Evolutionary conservation across 2,329 filamentous ascomycete genomes (phyloP), one percentile per base, ranked within the genome.

Genomic region (Colletotrichum endophyticum): DNA sequence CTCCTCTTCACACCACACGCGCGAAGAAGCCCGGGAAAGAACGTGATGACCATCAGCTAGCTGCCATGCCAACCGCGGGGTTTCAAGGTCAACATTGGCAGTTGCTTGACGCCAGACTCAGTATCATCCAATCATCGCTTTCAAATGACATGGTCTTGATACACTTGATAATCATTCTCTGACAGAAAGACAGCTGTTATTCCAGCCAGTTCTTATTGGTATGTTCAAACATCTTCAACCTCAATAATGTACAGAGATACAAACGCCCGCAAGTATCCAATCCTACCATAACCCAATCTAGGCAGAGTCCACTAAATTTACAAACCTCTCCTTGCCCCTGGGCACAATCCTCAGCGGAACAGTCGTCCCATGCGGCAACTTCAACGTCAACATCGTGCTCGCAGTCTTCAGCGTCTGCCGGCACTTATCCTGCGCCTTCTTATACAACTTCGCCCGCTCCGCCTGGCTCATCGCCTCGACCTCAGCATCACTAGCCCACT

Each of bases 311-410:
- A 85, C 76, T 80, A 85, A 85, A 57, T 84, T 81, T 49, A 91
- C 85, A 84, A 96, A 96, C 80, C 90, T 89, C 88, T 96, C 95
- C 78, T 90, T 85, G 0, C 94, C 94, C 79, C 93, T 91, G 85
- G 86, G 91, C 12, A 95, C 93, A 78, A 96, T 84, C 78, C 94
- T 86, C 56, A 96, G 86, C 0, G 93, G 93, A 39, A 96, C 91
- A 71, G 89, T 86, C 8, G 86, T 86, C 27, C 84, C 86, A n/a
- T 86, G 88, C 34, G 92, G 88, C 83, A 96, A 87, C 85, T 95
- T 94, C 79, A 96, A 86, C 76, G 95, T 96, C 76, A 96, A 88
- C 73, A 95, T 84, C n/a, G 90, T 90, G 32, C 86, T 88, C 79
- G 94, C 92, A 36, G 87, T 85, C 73, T 84, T 84, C 66, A 95